Conservation (phyloP, 2,329 filamentous ascomycete genomes). For the Malbranchea zuffiana region DNA sequence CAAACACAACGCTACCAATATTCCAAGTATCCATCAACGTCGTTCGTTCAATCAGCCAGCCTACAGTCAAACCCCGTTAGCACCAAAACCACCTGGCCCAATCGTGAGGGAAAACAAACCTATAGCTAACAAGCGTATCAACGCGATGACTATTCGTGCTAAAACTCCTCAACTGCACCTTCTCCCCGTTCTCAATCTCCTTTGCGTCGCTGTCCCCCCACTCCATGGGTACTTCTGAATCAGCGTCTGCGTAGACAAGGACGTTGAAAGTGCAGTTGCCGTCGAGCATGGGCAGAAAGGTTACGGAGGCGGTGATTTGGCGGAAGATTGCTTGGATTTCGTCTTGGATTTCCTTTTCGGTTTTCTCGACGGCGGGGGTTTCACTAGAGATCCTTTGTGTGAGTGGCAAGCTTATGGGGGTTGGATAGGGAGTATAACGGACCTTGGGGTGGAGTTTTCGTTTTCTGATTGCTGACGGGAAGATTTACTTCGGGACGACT, state of each 20-base stretch:
- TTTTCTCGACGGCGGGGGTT: slow-evolving; percentile 74
- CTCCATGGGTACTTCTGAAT: slow-evolving; percentile 91
- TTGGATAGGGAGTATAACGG: too few relatives aligned
- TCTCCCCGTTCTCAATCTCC: slow-evolving; percentile 88
- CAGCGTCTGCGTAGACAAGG: slow-evolving; percentile 90
- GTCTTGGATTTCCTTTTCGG: slow-evolving; percentile 83
- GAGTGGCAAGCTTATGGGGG: too few relatives aligned
- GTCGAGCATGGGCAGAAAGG: slow-evolving; percentile 85
- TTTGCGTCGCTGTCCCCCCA: slow-evolving; percentile 98
- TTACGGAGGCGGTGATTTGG: slow-evolving; percentile 95
- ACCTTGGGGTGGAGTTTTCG: slow-evolving; percentile 51
- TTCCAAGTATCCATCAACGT: too few relatives aligned
- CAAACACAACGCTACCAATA: too few relatives aligned
- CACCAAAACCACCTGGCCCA: too few relatives aligned
- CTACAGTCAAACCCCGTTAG: too few relatives aligned
- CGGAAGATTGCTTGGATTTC: slow-evolving; percentile 96
- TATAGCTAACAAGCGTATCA: slow-evolving; percentile 91
- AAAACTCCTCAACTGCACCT: slow-evolving; percentile 89
- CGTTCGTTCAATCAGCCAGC: too few relatives aligned
- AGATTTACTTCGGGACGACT: slow-evolving; percentile 39
- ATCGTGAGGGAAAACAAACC: too few relatives aligned
- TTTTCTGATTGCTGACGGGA: slow-evolving; percentile 34
- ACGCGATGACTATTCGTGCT: slow-evolving; percentile 91
- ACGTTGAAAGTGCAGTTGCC: slow-evolving; percentile 98
- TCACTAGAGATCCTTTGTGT: too few relatives aligned